These are phyloP conservation scores for Sclerotinia sclerotiorum DNA, from an alignment of 2,329 filamentous ascomycete species.

Conservation along the genomic window DNA sequence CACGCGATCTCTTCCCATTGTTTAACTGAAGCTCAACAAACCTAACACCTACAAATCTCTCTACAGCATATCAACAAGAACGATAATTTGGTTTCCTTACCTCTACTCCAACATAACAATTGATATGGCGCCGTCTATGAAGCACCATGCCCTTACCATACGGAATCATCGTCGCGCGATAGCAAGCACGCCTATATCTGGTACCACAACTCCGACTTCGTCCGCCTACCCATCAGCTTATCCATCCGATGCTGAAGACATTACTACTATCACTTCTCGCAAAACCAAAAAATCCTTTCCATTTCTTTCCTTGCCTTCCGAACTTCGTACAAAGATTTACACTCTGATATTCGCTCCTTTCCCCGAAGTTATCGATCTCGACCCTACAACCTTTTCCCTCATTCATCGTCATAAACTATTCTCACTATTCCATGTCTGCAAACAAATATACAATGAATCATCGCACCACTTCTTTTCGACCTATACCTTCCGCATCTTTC, in stretches of 20 bases:
- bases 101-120: neutral
- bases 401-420: conserved; percentile 56
- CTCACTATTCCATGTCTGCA: conserved; percentile 60
- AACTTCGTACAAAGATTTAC: conserved; percentile 70
- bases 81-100: neutral
- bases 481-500: conserved; percentile 65
- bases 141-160: conserved; percentile 6
- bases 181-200: conserved; percentile 7
- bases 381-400: conserved; percentile 62
- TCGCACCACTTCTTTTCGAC: conserved; percentile 65
- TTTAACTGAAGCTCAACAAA: neutral
- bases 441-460: conserved; percentile 61
- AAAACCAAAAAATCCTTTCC: conserved; percentile 48
- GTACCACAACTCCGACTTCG: conserved; percentile 28
- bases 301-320: conserved; percentile 67
- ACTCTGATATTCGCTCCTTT: conserved; percentile 57
- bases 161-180: conserved; percentile 15
- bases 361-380: conserved; percentile 62
- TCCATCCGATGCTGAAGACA: conserved; percentile 37
- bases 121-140: conserved; percentile 9
- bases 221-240: conserved; percentile 33
- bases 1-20: neutral
- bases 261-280: conserved; percentile 16
- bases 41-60: neutral
- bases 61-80: neutral